phyloP scores from a whole-genome alignment of 192 early-diverging fungal species.

The Funneliformis geosporum region DNA sequence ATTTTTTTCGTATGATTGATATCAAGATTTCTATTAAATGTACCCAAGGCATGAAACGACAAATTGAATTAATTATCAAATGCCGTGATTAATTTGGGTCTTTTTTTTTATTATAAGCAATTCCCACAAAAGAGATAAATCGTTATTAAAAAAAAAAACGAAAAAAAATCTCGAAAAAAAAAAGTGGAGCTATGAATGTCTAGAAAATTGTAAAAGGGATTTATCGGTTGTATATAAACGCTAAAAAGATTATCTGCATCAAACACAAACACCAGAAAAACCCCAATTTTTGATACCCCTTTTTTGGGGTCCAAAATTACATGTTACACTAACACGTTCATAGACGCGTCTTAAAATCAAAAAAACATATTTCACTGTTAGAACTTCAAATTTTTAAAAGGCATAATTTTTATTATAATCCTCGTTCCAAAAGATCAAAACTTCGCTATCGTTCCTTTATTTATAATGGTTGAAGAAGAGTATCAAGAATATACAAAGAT shows the following conservation, averaged over 20 bases:
- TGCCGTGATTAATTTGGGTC: constrained; percentile 7
- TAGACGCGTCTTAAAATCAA: too few species aligned
- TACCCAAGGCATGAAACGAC: constrained; percentile 16
- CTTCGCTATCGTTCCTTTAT: not conserved
- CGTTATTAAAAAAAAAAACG: not conserved
- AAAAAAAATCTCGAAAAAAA: not conserved
- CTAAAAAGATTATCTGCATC: too few species aligned
- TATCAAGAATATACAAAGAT: constrained; percentile 58
- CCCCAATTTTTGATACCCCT: too few species aligned
- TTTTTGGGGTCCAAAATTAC: too few species aligned
- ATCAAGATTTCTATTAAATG: not conserved
- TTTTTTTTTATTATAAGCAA: not conserved
- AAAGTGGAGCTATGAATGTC: not conserved
- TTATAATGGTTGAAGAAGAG: constrained; percentile 33
- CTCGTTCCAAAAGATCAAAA: too few species aligned
- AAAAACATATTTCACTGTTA: too few species aligned
- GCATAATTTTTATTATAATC: too few species aligned
- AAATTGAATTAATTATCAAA: not conserved
- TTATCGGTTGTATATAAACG: not conserved
- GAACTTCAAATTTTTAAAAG: too few species aligned
- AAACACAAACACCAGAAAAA: too few species aligned
- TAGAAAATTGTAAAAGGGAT: not conserved
- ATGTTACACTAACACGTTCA: too few species aligned
- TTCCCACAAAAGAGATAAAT: constrained; percentile 19
- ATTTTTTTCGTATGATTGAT: not conserved